Percentiles rank a stretch among this genome's conserved stretches.
These are phyloP conservation scores for Lactifluus hygrophoroides DNA, from an alignment of 768 basidiomycete genomes.

Conservation along the genomic window DNA sequence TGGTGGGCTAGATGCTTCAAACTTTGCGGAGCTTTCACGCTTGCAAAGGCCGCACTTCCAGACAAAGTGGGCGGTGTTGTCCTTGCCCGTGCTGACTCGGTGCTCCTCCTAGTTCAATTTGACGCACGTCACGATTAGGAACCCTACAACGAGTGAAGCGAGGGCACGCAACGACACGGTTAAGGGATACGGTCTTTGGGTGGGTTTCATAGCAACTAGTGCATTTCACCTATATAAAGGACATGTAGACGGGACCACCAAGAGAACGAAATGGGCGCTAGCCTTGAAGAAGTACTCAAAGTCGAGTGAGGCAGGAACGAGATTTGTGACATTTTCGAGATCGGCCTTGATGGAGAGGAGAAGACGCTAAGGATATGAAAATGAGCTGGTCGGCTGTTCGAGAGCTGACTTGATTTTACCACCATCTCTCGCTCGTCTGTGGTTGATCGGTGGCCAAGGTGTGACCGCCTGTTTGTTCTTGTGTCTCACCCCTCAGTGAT, in stretches of 20 bases:
- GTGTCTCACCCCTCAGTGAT: slow-evolving; percentile 8
- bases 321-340: slow-evolving; percentile 66
- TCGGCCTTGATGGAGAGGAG: slow-evolving; percentile 69
- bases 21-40: slow-evolving; percentile 76
- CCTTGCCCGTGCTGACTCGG: slow-evolving; percentile 58
- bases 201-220: slow-evolving; percentile 72
- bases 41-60: slow-evolving; percentile 76
- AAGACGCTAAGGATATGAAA: slow-evolving; percentile 39
- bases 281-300: slow-evolving; percentile 82
- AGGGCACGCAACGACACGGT: slow-evolving; percentile 44
- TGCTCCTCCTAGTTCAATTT: slow-evolving; percentile 47
- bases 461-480: slow-evolving; percentile 16
- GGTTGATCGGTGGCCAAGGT: background rate
- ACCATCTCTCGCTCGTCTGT: background rate
- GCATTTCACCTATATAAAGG: slow-evolving; percentile 53
- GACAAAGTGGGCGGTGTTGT: slow-evolving; percentile 66
- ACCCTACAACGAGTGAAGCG: too few relatives aligned
- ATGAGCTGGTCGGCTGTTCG: background rate
- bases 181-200: slow-evolving; percentile 61
- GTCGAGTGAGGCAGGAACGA: slow-evolving; percentile 54
- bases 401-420: background rate
- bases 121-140: background rate
- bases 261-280: background rate
- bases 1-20: slow-evolving; percentile 44
- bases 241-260: slow-evolving; percentile 3